These are phyloP conservation scores for Dendrocalamus latiflorus DNA, from an alignment of 202 grass and related monocot species.

Conservation along the genomic window DNA sequence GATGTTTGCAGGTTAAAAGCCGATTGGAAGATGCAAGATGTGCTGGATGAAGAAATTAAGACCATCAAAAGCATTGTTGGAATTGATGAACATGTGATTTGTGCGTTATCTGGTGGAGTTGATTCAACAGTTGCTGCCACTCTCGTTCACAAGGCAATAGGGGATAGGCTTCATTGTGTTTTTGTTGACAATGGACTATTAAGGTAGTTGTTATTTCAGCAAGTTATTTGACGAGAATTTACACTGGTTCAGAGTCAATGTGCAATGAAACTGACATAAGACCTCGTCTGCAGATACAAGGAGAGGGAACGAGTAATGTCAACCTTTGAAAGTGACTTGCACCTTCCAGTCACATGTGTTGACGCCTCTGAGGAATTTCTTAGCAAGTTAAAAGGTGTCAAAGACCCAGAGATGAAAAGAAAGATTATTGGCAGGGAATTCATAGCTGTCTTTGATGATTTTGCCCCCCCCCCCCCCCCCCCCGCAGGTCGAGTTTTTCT, in stretches of 20 bases:
- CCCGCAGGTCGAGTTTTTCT: no score
- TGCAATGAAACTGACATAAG: slow-evolving; percentile 9
- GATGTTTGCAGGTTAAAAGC: slow-evolving; percentile 64
- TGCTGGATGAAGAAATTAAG: slow-evolving; percentile 25
- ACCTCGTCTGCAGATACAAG: slow-evolving; percentile 59
- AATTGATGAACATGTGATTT: slow-evolving; percentile 75
- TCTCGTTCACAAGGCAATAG: slow-evolving; percentile 81
- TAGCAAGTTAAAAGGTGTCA: slow-evolving; percentile 67
- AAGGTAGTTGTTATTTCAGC: slow-evolving; percentile 38
- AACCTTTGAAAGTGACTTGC: slow-evolving; percentile 77
- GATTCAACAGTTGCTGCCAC: slow-evolving; percentile 93
- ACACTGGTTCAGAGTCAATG: neutral
- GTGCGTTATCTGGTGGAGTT: slow-evolving; percentile 82
- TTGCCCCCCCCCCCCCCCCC: no score
- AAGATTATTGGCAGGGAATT: slow-evolving; percentile 90
- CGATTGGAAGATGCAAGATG: slow-evolving; percentile 80
- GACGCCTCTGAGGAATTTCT: slow-evolving; percentile 85
- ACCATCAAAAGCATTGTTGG: slow-evolving; percentile 62
- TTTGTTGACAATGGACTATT: slow-evolving; percentile 90
- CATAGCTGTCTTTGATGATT: slow-evolving; percentile 82
- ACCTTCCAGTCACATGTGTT: slow-evolving; percentile 77
- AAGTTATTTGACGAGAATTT: neutral
- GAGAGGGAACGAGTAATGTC: slow-evolving; percentile 77
- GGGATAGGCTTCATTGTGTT: slow-evolving; percentile 80
- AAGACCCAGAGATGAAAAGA: slow-evolving; percentile 88